Evolutionary conservation across 129 eudicot species (phyloP).

Genomic region (Artemisia annua): DNA sequence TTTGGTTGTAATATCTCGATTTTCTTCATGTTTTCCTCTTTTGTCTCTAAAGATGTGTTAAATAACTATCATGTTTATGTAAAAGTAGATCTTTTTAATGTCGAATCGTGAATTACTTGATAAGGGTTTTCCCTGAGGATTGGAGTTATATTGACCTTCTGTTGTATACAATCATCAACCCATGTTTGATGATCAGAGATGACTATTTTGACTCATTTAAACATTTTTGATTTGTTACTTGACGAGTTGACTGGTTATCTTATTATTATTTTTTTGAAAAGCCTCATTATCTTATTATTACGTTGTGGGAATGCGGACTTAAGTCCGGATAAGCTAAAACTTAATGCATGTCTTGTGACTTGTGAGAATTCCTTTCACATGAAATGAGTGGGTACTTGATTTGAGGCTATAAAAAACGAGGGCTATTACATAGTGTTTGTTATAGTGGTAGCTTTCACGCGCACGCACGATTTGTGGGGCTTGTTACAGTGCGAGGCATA

Average conservation of each 20-base stretch:
- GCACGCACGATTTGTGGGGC: slow-evolving; percentile 16
- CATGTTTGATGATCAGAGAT: background rate
- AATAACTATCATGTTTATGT: background rate
- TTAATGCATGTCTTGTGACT: background rate
- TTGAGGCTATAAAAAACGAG: slow-evolving; percentile 14
- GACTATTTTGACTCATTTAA: background rate
- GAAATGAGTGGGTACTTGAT: slow-evolving; percentile 22
- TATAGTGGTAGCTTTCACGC: slow-evolving; percentile 20
- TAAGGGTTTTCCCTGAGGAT: slow-evolving; percentile 15
- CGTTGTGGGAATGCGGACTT: background rate
- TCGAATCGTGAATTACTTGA: slow-evolving; percentile 8
- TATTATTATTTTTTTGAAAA: no score
- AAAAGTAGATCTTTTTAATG: slow-evolving; percentile 2
- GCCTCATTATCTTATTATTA: background rate
- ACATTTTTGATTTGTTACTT: no score
- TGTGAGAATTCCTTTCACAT: background rate
- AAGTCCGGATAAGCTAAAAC: background rate
- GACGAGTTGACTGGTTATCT: no score
- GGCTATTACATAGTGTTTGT: slow-evolving; percentile 8
- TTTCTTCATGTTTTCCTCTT: slow-evolving; percentile 2
- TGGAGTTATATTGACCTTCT: background rate
- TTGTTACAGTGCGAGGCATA: background rate
- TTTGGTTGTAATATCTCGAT: background rate
- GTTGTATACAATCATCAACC: background rate
- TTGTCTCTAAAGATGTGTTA: background rate